A percentile compares a stretch with the other conserved stretches of the same genome.
These are phyloP conservation scores for Golubevia pallescens DNA, from an alignment of 1,284 basidiomycete species.

Conservation along the genomic window DNA sequence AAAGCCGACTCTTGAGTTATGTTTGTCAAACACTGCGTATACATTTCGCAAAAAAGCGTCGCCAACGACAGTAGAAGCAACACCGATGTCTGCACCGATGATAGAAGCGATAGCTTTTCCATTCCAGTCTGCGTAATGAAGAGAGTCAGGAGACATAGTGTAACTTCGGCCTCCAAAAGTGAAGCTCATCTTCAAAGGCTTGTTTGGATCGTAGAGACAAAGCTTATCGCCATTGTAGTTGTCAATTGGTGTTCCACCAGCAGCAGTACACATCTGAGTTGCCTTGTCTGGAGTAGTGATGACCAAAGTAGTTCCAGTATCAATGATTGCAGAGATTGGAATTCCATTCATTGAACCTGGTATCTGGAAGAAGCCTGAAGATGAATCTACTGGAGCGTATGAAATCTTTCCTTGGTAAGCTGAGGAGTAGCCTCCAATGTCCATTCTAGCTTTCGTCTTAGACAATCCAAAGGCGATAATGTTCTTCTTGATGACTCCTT, in stretches of 20 bases:
- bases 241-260: background rate
- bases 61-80: background rate
- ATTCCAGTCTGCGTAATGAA: background rate
- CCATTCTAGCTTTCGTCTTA: background rate
- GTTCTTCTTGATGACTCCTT: background rate
- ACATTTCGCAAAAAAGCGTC: background rate
- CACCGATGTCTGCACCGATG: background rate
- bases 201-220: background rate
- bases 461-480: background rate
- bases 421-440: background rate
- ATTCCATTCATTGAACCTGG: background rate
- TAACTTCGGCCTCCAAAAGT: background rate
- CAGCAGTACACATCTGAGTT: background rate
- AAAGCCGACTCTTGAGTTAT: background rate
- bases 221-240: background rate
- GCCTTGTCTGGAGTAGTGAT: background rate
- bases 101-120: background rate
- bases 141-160: background rate
- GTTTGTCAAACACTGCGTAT: background rate
- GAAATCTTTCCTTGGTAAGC: background rate
- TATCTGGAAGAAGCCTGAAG: background rate
- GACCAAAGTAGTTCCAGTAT: background rate
- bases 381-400: background rate
- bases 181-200: background rate
- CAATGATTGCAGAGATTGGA: background rate